Base-by-base conservation (phyloP, 2,329 filamentous ascomycete species). In the Teratosphaeriaceae sp. region DNA sequence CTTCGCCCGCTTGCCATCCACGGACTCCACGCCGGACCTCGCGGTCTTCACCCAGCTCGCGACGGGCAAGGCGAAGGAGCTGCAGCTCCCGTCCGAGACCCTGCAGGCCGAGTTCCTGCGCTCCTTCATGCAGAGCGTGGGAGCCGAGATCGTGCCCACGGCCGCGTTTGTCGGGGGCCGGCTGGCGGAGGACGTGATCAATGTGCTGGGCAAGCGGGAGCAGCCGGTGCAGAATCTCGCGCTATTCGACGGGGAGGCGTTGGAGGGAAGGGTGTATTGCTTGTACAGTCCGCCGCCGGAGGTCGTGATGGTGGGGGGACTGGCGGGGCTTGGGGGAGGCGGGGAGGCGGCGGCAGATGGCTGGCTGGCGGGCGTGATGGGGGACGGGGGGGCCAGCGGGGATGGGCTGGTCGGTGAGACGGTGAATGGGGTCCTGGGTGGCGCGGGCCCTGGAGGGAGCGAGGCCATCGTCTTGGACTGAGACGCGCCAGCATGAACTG, bases 171-270 rank as follows among this genome's bases (percentile, higher is more conserved):
- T 98, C 9, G 92, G 92, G 38, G 92, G 89, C 8, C 81, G 89
- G 63, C 75, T 98, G 13, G 88, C 90, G 1, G 92, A 98, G 67
- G 92, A 98, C 61, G 88, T 95, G 40, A 97, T 98, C 68, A 97
- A 97, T 58, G 89, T 96, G 23, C 76, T 97, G 5, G 88, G 89
- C 38, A 81, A 85, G 61, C 81, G 85, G 30, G 88, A 97, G 68
- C 92, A 96, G 65, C 92, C 92, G 1, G 84, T 98, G 31, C 92
- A 98, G 68, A 98, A 98, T 64, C 80, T 95, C 62, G 77, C 95
- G 38, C 72, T 97, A 16, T 95, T 97, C 57, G 88, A 97, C 62
- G 89, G 89, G 12, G 85, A 87, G 54, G 77, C 75, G 35, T 85
- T 86, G 65, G 78, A 85, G 51, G 86, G 84, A 0, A 80, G 80